A percentile compares a stretch with the other conserved stretches of the same genome.
phyloP scores from a whole-genome alignment of 1,284 basidiomycete genomes.

The Leccinum angustisporum region DNA sequence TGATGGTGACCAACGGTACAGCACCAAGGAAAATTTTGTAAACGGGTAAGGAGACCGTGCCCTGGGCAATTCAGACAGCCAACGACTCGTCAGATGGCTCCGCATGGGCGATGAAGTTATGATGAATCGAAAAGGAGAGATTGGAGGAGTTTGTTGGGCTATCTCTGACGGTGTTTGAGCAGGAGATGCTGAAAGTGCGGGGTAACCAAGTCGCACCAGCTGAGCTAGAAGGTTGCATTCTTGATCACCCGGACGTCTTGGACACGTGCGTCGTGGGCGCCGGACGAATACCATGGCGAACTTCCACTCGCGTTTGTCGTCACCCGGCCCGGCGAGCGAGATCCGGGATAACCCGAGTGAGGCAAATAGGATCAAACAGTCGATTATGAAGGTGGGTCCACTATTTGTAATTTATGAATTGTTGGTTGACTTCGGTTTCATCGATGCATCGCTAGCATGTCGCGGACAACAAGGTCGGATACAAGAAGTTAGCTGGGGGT shows the following conservation, averaged over 20 bases:
- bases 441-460: slow-evolving; percentile 51
- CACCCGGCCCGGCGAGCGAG: slow-evolving; percentile 40
- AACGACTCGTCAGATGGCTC: slow-evolving; percentile 58
- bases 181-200: slow-evolving; percentile 65
- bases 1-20: slow-evolving; percentile 19
- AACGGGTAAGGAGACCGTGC: slow-evolving; percentile 41
- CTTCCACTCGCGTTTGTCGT: slow-evolving; percentile 75
- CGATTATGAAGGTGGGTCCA: slow-evolving; percentile 38
- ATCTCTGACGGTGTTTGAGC: not conserved
- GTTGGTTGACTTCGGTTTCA: not conserved
- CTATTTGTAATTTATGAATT: slow-evolving; percentile 3
- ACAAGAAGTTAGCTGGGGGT: slow-evolving; percentile 70
- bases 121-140: slow-evolving; percentile 51
- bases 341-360: slow-evolving; percentile 36
- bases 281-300: slow-evolving; percentile 80
- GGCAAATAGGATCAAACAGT: slow-evolving; percentile 43
- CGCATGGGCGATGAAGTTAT: slow-evolving; percentile 69
- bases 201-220: slow-evolving; percentile 68
- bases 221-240: slow-evolving; percentile 73
- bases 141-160: not conserved
- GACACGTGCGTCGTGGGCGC: slow-evolving; percentile 69
- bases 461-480: slow-evolving; percentile 63
- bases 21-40: slow-evolving; percentile 56
- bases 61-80: not conserved
- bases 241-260: slow-evolving; percentile 57